Evolutionary conservation across 805 yeast species (phyloP), one percentile per base, ranked within the genome.

Genomic region (Cyberlindnera americana): DNA sequence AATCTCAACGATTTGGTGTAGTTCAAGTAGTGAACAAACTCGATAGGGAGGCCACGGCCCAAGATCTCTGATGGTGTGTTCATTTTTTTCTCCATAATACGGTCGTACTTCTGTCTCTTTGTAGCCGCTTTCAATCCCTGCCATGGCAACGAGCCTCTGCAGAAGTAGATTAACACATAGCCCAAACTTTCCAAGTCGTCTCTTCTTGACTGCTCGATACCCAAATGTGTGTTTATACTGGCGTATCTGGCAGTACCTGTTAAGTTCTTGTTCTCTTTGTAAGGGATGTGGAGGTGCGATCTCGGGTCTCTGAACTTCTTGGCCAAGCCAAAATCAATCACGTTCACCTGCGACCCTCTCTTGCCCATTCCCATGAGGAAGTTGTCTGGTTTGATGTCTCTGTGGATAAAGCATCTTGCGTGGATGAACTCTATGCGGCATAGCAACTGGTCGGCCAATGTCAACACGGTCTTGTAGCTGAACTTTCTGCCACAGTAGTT

Each of bases 221-320:
- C 99, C 62, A 93, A 71, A 66, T 91, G 99, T 25, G 99, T 91
- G 65, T 90, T 91, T 53, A 93, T 83, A 44, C 89, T 78, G 37
- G 97, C 97, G 64, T 91, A 93, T 59, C 99, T 80, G 14, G 98
- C 98, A 19, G 99, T 91, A 58, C 99, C 99, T 13, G 97, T 91
- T 56, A 91, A 77, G 57, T 91, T 89, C 66, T 93, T 91, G 66
- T 91, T 90, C 68, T 91, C 98, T 51, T 96, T 78, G 66, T 91
- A 93, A 11, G 97, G 96, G 43, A 93, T 93, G 63, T 91, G 99
- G 54, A 87, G 72, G 64, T 88, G 95, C 17, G 96, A 83, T 63
- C 95, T 78, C 47, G 95, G 95, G 63, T 91, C 98, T 56, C 98
- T 75, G 64, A 79, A 91, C 67, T 90, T 91, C 87, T 90, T 90